phyloP scores from a whole-genome alignment of 2,329 filamentous ascomycete genomes.

The Fusarium buharicum region DNA sequence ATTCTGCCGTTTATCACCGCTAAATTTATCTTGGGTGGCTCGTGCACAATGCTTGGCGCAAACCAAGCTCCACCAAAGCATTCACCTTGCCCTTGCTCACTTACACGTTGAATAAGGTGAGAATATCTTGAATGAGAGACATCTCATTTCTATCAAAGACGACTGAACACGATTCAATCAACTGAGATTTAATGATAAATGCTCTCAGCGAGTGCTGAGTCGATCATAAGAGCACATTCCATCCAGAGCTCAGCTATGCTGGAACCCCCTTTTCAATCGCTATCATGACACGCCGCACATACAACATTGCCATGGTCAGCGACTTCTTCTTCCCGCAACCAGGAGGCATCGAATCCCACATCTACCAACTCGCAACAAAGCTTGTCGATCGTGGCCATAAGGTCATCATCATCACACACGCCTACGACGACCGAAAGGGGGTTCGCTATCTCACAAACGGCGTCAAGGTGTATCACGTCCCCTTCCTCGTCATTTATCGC shows the following conservation, averaged over 20 bases:
- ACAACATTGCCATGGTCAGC: constrained; percentile 90
- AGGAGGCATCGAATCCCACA: constrained; percentile 96
- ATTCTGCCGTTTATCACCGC: constrained; percentile 54
- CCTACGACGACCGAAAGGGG: constrained; percentile 89
- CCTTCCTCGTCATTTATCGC: constrained; percentile 95
- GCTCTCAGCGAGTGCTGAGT: constrained; percentile 19
- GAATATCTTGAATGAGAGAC: constrained; percentile 25
- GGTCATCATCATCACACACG: constrained; percentile 96
- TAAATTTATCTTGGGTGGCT: constrained; percentile 43
- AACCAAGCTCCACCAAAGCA: constrained; percentile 26
- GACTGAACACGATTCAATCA: neutral
- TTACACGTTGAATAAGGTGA: constrained; percentile 38
- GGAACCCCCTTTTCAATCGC: constrained; percentile 30
- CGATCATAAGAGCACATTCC: neutral
- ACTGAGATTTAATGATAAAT: neutral
- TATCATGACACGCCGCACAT: constrained; percentile 65
- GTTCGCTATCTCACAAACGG: constrained; percentile 97
- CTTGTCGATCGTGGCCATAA: constrained; percentile 97
- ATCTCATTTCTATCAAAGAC: constrained; percentile 8
- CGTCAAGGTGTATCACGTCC: constrained; percentile 97
- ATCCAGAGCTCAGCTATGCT: constrained; percentile 25
- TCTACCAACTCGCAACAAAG: constrained; percentile 97
- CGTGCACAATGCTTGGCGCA: constrained; percentile 17
- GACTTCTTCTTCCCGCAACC: constrained; percentile 99
- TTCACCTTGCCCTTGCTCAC: constrained; percentile 20